Evolutionary conservation across 768 basidiomycete species (phyloP), one percentile per base, ranked within the genome.

Genomic region (Lentinula guzmanii): DNA sequence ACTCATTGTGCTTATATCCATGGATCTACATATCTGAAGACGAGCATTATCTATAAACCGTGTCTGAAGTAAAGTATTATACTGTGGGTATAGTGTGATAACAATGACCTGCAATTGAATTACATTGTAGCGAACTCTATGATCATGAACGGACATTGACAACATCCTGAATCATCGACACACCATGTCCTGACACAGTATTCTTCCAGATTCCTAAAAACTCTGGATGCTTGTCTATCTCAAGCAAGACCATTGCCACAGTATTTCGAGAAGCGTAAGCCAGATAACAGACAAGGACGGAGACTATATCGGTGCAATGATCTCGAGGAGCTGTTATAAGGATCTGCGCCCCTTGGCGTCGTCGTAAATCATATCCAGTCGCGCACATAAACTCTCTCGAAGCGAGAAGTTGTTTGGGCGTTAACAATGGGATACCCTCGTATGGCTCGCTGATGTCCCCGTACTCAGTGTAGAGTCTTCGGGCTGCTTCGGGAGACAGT

Each of bases 281-380:
- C 28, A 68, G 54, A 48, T 65, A 68, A 24, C 62, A 62, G 51
- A 60, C 56, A 35, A 66, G 61, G 4, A 58, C 64, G 8, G 67
- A 65, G 21, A 68, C 61, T 15, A 64, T 64, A 50, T 68, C 67
- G 37, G 65, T 66, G 39, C 67, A 61, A 54, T 66, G 67, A 56
- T 68, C 67, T 11, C 67, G 64, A 34, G 67, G 67, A 28, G 67
- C 65, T 31, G 67, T 68, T 34, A 68, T 64, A 34, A 68, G 55
- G 13, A 66, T 62, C 6, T 64, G 61, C 16, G 55, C 58, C 2
- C 24, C 52, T 10, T 28, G 18, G 13, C 24, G 46, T 9, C 18
- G 7, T 15, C 37, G 50, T 18, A 42, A 18, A 43, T 33, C 37
- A 39, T 63, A 46, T 6, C 60, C 60, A 2, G 62, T 37, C 8